These are phyloP conservation scores for Heterobasidion irregulare DNA, from an alignment of 1,284 basidiomycete genomes.

Conservation along the genomic window DNA sequence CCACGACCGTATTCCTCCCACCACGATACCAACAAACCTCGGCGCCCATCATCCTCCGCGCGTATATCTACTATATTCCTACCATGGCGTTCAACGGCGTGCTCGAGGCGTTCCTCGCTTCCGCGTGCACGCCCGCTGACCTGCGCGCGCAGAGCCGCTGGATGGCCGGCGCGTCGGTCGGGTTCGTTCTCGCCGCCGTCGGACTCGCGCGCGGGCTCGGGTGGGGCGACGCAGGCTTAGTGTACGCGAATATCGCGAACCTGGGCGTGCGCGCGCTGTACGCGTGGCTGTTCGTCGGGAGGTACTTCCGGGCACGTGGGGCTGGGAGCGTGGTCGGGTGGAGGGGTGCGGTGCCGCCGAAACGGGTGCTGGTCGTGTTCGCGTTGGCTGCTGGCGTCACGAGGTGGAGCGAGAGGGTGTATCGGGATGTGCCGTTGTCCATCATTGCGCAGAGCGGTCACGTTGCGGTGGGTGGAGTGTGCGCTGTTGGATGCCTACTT, in stretches of 20 bases:
- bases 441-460: constrained; percentile 20
- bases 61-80: constrained; percentile 84
- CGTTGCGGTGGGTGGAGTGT: constrained; percentile 17
- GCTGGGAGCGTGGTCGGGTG: constrained; percentile 11
- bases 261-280: constrained; percentile 52
- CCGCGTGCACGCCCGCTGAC: constrained; percentile 59
- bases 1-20: constrained; percentile 67
- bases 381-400: constrained; percentile 17
- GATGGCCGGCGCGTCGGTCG: constrained; percentile 60
- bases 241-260: constrained; percentile 69
- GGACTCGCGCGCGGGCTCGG: constrained; percentile 35
- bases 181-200: constrained; percentile 50
- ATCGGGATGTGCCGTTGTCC: constrained; percentile 12
- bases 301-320: constrained; percentile 18
- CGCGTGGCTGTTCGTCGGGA: constrained; percentile 25
- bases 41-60: constrained; percentile 63
- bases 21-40: constrained; percentile 63
- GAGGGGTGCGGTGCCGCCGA: constrained; percentile 18
- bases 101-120: constrained; percentile 83
- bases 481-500: constrained; percentile 18
- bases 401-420: constrained; percentile 17
- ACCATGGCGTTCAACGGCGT: constrained; percentile 84
- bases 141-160: constrained; percentile 59
- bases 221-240: constrained; percentile 62
- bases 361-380: constrained; percentile 19